Conservation (phyloP, 345 rosid genomes). For the Hypericum androsaemum region DNA sequence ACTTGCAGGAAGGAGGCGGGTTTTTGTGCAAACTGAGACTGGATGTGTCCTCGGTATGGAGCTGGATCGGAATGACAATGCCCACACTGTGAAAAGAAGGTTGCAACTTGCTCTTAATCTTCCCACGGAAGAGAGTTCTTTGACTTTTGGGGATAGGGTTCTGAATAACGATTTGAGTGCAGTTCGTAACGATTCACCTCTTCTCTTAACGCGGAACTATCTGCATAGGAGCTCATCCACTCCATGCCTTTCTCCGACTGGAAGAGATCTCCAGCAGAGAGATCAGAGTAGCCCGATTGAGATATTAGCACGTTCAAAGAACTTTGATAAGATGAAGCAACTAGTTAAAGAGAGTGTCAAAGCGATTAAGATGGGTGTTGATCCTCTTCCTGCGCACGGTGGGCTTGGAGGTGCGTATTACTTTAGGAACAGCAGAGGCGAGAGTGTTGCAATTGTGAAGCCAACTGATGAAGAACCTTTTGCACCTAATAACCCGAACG, state of each 20-base stretch:
- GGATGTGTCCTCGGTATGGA: slow-evolving; percentile 99
- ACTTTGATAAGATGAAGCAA: slow-evolving; percentile 35
- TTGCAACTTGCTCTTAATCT: slow-evolving; percentile 83
- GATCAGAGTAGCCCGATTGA: slow-evolving; percentile 85
- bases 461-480: slow-evolving; percentile 99
- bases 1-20: slow-evolving; percentile 63
- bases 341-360: slow-evolving; percentile 61
- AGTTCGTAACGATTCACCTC: slow-evolving; percentile 77
- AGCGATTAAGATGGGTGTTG: slow-evolving; percentile 83
- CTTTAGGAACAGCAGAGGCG: slow-evolving; percentile 61
- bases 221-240: slow-evolving; percentile 93
- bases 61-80: slow-evolving; percentile 87
- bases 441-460: slow-evolving; percentile 84
- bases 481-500: slow-evolving; percentile 98
- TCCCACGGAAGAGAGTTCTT: slow-evolving; percentile 67
- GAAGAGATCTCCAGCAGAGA: slow-evolving; percentile 66
- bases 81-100: slow-evolving; percentile 86
- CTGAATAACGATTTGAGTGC: slow-evolving; percentile 84
- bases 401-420: slow-evolving; percentile 98
- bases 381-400: slow-evolving; percentile 61
- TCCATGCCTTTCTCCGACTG: slow-evolving; percentile 93
- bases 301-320: slow-evolving; percentile 60
- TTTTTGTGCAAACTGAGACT: slow-evolving; percentile 90
- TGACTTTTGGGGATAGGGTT: slow-evolving; percentile 80
- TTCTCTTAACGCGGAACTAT: slow-evolving; percentile 65